These are phyloP conservation scores for Coemansia sp. DNA, from an alignment of 192 early-diverging fungal species.

Conservation along the genomic window DNA sequence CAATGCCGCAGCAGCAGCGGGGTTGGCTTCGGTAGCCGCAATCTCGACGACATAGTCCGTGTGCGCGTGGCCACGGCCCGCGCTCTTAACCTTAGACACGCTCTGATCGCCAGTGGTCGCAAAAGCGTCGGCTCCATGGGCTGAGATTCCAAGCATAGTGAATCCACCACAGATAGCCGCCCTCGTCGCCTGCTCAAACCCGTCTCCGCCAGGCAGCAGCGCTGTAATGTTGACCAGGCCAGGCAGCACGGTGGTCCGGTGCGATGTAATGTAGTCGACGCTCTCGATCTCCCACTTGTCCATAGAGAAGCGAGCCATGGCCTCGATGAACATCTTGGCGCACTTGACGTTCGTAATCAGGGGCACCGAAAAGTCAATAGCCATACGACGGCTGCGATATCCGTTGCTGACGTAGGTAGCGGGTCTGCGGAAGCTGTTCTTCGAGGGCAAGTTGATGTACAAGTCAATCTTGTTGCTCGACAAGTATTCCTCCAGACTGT, in stretches of 20 bases:
- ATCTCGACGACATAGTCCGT: constrained; percentile 76
- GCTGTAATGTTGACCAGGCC: constrained; percentile 86
- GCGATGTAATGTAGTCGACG: constrained; percentile 91
- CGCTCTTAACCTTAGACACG: constrained; percentile 56
- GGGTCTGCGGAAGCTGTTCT: constrained; percentile 94
- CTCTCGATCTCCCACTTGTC: constrained; percentile 72
- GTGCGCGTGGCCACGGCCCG: constrained; percentile 62
- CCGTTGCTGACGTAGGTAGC: constrained; percentile 94
- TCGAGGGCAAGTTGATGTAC: constrained; percentile 99
- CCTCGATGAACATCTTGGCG: constrained; percentile 98
- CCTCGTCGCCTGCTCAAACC: constrained; percentile 67
- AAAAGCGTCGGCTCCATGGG: constrained; percentile 49
- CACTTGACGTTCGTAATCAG: constrained; percentile 99
- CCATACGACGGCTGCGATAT: constrained; percentile 95
- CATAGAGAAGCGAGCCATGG: constrained; percentile 69
- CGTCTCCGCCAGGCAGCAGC: constrained; percentile 50
- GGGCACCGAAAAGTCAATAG: constrained; percentile 95
- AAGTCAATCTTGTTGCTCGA: constrained; percentile 96
- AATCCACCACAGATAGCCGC: constrained; percentile 86
- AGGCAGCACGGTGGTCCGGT: constrained; percentile 80
- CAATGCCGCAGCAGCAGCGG: constrained; percentile 53
- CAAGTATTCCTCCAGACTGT: constrained; percentile 92
- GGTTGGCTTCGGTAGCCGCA: constrained; percentile 72
- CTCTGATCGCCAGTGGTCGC: constrained; percentile 29
- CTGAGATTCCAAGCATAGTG: constrained; percentile 72